phyloP scores from a whole-genome alignment of 768 basidiomycete species.

The Boletus insuetus region DNA sequence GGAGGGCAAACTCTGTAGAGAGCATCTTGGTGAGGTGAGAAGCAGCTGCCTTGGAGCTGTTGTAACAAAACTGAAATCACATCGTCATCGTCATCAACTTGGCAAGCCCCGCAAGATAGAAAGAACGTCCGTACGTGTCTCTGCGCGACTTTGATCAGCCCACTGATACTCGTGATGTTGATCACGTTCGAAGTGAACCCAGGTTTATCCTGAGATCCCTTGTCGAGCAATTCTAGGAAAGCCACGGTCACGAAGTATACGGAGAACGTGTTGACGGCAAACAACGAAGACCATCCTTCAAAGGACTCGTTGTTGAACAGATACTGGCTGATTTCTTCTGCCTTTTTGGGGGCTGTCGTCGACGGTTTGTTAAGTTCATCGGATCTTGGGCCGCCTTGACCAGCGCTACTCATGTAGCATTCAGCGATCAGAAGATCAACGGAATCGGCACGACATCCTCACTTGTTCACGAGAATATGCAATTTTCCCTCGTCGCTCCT shows the following conservation, averaged over 20 bases:
- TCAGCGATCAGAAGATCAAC: constrained; percentile 1
- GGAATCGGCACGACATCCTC: constrained; percentile 11
- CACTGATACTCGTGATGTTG: constrained; percentile 79
- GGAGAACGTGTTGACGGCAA: constrained; percentile 69
- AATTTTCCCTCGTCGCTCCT: constrained; percentile 54
- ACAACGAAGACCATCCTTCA: constrained; percentile 61
- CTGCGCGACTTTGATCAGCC: constrained; percentile 66
- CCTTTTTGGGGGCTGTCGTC: constrained; percentile 57
- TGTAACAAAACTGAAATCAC: constrained; percentile 66
- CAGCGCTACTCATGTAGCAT: constrained; percentile 49
- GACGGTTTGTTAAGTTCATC: constrained; percentile 54
- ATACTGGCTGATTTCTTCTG: constrained; percentile 63
- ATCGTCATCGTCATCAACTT: not conserved
- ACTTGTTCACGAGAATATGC: constrained; percentile 86
- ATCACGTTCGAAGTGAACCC: constrained; percentile 65
- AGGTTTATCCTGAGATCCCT: constrained; percentile 58
- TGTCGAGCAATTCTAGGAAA: constrained; percentile 72
- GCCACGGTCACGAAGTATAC: constrained; percentile 75
- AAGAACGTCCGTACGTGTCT: constrained; percentile 58
- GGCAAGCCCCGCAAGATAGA: not conserved
- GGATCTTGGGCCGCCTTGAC: constrained; percentile 65
- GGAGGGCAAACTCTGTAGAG: constrained; percentile 71
- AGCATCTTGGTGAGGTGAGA: constrained; percentile 76
- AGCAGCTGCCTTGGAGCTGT: constrained; percentile 76
- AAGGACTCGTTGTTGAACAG: constrained; percentile 68